Conservation (phyloP, 2,329 filamentous ascomycete species). For the Neofusicoccum kwambonambiense region DNA sequence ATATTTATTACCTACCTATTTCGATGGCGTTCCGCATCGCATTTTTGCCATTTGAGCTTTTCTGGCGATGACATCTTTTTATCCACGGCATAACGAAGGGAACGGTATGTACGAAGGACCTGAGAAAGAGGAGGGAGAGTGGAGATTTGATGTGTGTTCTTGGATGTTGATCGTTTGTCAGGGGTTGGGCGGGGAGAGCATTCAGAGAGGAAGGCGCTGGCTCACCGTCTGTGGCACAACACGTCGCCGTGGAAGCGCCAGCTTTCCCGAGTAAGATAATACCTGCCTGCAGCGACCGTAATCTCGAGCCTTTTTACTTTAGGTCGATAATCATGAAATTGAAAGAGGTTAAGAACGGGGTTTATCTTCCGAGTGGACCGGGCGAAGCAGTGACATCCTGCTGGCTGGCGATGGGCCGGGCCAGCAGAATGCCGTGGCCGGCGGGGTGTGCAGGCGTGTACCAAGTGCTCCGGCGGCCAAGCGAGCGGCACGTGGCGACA, state of each 20-base stretch:
- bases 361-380: too few relatives aligned
- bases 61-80: conserved; percentile 8
- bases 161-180: background rate
- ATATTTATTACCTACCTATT: conserved; percentile 10
- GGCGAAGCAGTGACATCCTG: too few relatives aligned
- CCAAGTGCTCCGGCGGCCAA: background rate
- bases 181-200: background rate
- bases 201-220: background rate
- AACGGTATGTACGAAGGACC: conserved; percentile 9
- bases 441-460: background rate
- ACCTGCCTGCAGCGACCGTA: background rate
- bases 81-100: conserved; percentile 16
- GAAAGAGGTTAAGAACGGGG: conserved; percentile 1
- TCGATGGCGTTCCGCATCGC: conserved; percentile 8
- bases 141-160: background rate
- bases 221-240: background rate
- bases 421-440: too few relatives aligned
- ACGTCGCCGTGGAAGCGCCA: background rate
- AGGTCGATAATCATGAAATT: conserved; percentile 16
- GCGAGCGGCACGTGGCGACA: background rate
- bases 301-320: conserved; percentile 13
- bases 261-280: conserved; percentile 14
- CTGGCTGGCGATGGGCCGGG: too few relatives aligned
- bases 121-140: background rate
- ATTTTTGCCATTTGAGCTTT: conserved; percentile 11